phyloP scores from a whole-genome alignment of 2,329 filamentous ascomycete genomes.

The Nothomitra cinnamomea region DNA sequence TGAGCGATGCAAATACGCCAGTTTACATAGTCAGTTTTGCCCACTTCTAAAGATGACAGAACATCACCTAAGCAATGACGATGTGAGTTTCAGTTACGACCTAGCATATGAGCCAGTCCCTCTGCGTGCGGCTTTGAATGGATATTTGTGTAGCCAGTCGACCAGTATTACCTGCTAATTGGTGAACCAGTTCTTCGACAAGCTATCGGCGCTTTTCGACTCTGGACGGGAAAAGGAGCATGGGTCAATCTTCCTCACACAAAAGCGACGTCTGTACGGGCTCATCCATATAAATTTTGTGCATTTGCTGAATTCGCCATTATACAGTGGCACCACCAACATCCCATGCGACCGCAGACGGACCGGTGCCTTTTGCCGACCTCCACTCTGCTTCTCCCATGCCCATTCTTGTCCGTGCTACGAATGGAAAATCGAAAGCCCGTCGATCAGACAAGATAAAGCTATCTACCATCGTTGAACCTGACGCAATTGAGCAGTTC shows the following conservation, averaged over 20 bases:
- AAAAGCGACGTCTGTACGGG: conserved; percentile 50
- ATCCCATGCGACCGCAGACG: not conserved
- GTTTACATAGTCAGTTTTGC: not conserved
- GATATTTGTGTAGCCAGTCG: too few relatives aligned
- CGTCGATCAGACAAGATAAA: conserved; percentile 44
- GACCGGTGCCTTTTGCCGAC: conserved; percentile 39
- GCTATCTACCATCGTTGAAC: conserved; percentile 66
- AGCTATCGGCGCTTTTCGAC: conserved; percentile 50
- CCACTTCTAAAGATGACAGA: conserved; percentile 23
- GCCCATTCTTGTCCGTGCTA: conserved; percentile 67
- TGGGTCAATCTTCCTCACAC: conserved; percentile 56
- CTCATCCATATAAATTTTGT: not conserved
- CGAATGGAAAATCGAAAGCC: conserved; percentile 49
- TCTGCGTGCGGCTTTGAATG: not conserved
- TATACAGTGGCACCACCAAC: not conserved
- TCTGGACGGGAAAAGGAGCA: conserved; percentile 50
- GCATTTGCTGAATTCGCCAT: not conserved
- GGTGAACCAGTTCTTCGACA: conserved; percentile 49
- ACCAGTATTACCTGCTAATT: too few relatives aligned
- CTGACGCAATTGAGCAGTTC: conserved; percentile 61
- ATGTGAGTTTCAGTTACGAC: conserved; percentile 26
- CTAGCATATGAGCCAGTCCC: not conserved
- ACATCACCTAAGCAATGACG: conserved; percentile 41
- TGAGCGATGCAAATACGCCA: not conserved
- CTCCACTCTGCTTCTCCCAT: conserved; percentile 40